phyloP scores from a whole-genome alignment of 163 green algal genomes.

The Botryococcus braunii region DNA sequence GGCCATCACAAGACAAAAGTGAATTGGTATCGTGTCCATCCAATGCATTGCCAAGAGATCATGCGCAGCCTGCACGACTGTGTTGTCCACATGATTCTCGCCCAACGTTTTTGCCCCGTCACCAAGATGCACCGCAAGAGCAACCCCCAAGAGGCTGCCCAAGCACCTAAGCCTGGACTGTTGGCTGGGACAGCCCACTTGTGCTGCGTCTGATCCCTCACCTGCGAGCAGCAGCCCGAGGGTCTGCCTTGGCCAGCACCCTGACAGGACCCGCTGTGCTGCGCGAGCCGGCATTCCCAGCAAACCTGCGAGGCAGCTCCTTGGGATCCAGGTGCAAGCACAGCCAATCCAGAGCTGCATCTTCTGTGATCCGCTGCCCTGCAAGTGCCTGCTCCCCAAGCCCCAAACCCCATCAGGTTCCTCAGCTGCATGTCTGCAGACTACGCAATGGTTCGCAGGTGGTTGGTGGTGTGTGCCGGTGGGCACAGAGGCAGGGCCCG shows the following conservation, averaged over 20 bases:
- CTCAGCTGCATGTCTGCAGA: not conserved
- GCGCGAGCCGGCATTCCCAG: slow-evolving; percentile 1
- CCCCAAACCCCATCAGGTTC: not conserved
- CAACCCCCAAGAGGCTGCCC: too few species aligned
- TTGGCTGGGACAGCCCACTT: too few species aligned
- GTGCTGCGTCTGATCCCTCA: too few species aligned
- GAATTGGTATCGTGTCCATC: too few species aligned
- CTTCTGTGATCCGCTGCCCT: slow-evolving; percentile 13
- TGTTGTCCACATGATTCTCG: too few species aligned
- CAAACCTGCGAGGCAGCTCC: slow-evolving; percentile 53
- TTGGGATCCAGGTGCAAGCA: slow-evolving; percentile 48
- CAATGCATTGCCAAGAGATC: too few species aligned
- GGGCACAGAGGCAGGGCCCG: not conserved
- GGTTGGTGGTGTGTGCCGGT: not conserved
- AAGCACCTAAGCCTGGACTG: too few species aligned
- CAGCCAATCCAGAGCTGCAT: slow-evolving; percentile 64
- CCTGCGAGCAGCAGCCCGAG: too few species aligned
- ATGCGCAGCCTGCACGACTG: too few species aligned
- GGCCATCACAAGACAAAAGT: too few species aligned
- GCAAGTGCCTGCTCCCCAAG: slow-evolving; percentile 11
- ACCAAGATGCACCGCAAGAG: too few species aligned
- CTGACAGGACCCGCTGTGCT: not conserved
- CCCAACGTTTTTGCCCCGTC: too few species aligned
- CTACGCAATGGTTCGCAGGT: not conserved
- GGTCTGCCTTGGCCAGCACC: slow-evolving; percentile 13